Conservation (phyloP, 169 alveolate species). For the Theileria sp. region DNA sequence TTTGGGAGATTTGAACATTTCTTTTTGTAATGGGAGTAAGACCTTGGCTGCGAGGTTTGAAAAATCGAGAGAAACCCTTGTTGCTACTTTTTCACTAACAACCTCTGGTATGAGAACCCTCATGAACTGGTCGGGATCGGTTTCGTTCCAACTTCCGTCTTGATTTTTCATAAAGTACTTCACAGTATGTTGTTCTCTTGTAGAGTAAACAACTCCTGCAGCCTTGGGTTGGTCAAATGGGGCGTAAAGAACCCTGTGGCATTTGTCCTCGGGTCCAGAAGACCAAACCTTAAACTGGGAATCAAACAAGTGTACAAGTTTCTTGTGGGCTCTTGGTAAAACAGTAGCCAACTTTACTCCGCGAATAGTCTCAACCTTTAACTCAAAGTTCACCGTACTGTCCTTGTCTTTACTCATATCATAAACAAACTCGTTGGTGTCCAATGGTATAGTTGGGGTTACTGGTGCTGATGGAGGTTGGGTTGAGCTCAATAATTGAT, state of each 20-base stretch:
- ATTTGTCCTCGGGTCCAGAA: background rate
- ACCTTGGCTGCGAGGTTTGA: background rate
- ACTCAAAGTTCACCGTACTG: background rate
- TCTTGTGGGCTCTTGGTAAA: background rate
- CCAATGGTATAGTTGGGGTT: background rate
- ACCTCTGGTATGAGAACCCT: background rate
- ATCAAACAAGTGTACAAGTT: background rate
- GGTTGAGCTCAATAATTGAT: background rate
- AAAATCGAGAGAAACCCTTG: background rate
- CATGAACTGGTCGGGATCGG: background rate
- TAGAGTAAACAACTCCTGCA: background rate
- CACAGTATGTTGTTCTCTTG: background rate
- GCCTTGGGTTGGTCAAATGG: background rate
- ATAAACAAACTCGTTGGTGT: background rate
- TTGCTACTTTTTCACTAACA: background rate
- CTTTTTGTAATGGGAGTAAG: background rate
- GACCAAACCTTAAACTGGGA: background rate
- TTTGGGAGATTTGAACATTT: background rate
- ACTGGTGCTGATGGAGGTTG: background rate
- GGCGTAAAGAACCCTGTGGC: background rate
- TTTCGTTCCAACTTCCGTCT: slow-evolving; percentile 9
- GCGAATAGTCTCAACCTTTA: background rate
- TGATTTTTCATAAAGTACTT: background rate
- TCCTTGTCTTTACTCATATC: background rate
- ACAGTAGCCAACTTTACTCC: background rate